Evolutionary conservation across 805 yeast genomes (phyloP).

Genomic region (Ogataea polymorpha): DNA sequence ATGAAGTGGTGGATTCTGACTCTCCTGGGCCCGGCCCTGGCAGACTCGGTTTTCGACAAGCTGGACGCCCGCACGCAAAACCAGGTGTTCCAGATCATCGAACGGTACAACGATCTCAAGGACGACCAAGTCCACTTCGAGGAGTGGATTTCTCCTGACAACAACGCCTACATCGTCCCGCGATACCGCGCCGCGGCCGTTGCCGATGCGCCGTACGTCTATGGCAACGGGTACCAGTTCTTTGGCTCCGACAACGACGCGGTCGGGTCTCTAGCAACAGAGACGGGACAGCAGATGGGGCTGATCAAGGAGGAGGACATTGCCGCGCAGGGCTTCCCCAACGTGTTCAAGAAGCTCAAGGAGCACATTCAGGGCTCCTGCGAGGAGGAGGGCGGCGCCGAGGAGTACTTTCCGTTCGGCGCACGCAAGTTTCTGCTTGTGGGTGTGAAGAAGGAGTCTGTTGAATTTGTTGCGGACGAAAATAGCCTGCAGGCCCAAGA

Average conservation of each 20-base stretch:
- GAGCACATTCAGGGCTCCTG: constrained; percentile 12
- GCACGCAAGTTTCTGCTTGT: constrained; percentile 26
- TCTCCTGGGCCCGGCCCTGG: constrained; percentile 8
- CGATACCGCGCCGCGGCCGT: neutral
- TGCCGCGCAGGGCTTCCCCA: constrained; percentile 29
- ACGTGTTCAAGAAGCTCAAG: constrained; percentile 21
- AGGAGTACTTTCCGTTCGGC: constrained; percentile 26
- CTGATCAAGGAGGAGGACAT: constrained; percentile 28
- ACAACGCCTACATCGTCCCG: constrained; percentile 27
- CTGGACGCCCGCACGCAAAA: constrained; percentile 11
- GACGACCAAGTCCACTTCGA: constrained; percentile 18
- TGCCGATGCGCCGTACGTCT: constrained; percentile 2
- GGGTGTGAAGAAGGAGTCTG: constrained; percentile 22
- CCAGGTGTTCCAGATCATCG: constrained; percentile 20
- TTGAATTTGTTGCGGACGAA: neutral
- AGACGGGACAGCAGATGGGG: constrained; percentile 9
- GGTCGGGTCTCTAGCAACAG: constrained; percentile 4
- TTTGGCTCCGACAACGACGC: constrained; percentile 4
- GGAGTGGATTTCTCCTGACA: constrained; percentile 29
- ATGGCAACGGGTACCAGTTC: constrained; percentile 17
- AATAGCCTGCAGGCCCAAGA: neutral
- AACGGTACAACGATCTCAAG: constrained; percentile 17
- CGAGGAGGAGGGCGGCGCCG: constrained; percentile 9
- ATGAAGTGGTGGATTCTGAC: constrained; percentile 17
- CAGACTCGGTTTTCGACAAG: constrained; percentile 9